Evolutionary conservation across 2,329 filamentous ascomycete genomes (phyloP), one percentile per base, ranked within the genome.

Genomic region (Sporothrix globosa): DNA sequence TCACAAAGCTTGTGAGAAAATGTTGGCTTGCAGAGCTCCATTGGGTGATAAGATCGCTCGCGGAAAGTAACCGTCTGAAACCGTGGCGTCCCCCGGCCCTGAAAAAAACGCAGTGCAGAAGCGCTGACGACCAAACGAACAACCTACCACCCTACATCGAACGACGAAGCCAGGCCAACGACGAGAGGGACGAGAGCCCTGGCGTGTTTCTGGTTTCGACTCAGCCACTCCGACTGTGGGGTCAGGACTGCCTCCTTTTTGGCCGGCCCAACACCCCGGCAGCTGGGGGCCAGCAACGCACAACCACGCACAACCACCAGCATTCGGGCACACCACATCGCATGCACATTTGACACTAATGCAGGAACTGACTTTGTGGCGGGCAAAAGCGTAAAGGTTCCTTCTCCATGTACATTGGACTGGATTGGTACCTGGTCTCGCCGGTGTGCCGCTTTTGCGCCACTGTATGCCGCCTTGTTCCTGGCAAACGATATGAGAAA

Each of bases 51-150:
- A 39, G 69, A 66, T 70, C 54, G 44, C 17, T 54, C n/a, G 27
- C 63, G 53, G 63, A 67, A 70, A 13, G 69, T n/a, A 70, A 63
- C 63, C 63, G 21, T 68, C 63, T 70, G 69, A 68, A 70, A 70
- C 69, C 34, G 67, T 68, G 63, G 53, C 63, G 39, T 11, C 58
- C 21, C 11, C 41, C 5, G 41, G 4, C 9, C 27, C 3, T 19
- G 13, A 58, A 44, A 46, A 39, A 61, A 61, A 27, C 34, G 24
- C 34, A 39, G 54, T 2, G 27, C 27, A 56, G 53, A 56, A 56
- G 53, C 27, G 11, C 27, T 30, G 17, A 24, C 6, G 53, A 30
- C 11, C 30, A 14, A 34, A 27, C 5, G 27, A 34, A 5, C 11
- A 44, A 44, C 41, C 34, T 34, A 44, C 41, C 41, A 14, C 41